Evolutionary conservation across 2,329 filamentous ascomycete species (phyloP).

Genomic region (Alternaria angustiovoidea): DNA sequence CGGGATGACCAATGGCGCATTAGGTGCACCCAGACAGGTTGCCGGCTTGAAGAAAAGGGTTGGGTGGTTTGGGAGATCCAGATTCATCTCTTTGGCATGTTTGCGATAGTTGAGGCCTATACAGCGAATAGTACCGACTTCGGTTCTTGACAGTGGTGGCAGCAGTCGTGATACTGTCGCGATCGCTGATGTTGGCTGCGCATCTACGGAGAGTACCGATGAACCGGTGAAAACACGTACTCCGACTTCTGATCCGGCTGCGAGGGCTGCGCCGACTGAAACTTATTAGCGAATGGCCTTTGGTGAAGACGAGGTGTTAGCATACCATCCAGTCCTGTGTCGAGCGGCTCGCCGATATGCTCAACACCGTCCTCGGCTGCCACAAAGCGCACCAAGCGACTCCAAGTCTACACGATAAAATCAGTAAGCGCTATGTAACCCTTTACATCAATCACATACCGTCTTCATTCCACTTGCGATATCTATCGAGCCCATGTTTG

Average conservation of each 20-base stretch:
- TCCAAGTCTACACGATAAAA: constrained; percentile 11
- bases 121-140: constrained; percentile 56
- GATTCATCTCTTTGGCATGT: constrained; percentile 27
- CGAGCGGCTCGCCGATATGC: constrained; percentile 24
- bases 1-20: neutral
- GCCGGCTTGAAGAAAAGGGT: constrained; percentile 31
- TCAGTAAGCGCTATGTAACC: neutral
- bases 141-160: constrained; percentile 45
- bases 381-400: constrained; percentile 24
- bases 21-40: constrained; percentile 40
- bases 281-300: neutral
- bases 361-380: constrained; percentile 23
- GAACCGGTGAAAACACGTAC: constrained; percentile 20
- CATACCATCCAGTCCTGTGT: constrained; percentile 22
- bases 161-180: constrained; percentile 30
- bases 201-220: constrained; percentile 11
- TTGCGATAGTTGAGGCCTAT: constrained; percentile 54
- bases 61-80: constrained; percentile 21
- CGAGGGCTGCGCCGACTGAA: constrained; percentile 16
- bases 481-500: constrained; percentile 6
- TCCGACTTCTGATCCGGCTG: constrained; percentile 10
- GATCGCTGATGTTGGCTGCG: constrained; percentile 13
- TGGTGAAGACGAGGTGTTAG: neutral
- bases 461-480: constrained; percentile 2
- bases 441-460: neutral